Conservation (phyloP, 2,329 filamentous ascomycete species). For the Claviceps capensis region DNA sequence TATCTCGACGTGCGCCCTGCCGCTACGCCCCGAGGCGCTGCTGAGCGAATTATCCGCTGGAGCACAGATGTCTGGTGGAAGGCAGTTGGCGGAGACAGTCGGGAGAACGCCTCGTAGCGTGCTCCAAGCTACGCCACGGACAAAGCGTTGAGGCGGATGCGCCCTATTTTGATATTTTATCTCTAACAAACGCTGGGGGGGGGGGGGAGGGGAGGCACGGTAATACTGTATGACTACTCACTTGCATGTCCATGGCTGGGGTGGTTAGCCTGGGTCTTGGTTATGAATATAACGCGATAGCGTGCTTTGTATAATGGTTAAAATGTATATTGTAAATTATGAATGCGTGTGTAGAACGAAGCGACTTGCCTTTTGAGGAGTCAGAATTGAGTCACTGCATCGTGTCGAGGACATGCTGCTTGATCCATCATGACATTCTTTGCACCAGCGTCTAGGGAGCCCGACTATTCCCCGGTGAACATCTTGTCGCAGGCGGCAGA, state of each 20-base stretch:
- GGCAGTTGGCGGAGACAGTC: conserved; percentile 59
- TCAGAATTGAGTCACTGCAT: no score
- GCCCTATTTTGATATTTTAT: not conserved
- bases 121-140: no score
- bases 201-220: conserved; percentile 1
- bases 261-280: conserved; percentile 6
- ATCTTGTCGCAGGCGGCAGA: not conserved
- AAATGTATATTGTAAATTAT: not conserved
- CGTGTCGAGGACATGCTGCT: no score
- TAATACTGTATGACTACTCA: conserved; percentile 2
- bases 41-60: conserved; percentile 77
- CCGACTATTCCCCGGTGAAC: no score
- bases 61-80: conserved; percentile 90
- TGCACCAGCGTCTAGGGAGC: no score
- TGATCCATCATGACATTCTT: no score
- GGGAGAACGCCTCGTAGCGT: conserved; percentile 20
- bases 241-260: conserved; percentile 2
- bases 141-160: conserved; percentile 7
- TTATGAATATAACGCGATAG: conserved; percentile 8
- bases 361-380: not conserved
- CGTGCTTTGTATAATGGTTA: conserved; percentile 1
- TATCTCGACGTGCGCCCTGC: conserved; percentile 90
- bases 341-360: not conserved
- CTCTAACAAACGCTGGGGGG: not conserved
- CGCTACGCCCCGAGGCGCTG: conserved; percentile 63